A percentile compares a stretch with the other conserved stretches of the same genome.
These are phyloP conservation scores for Hymenotorrendiella dingleyae DNA, from an alignment of 2,329 filamentous ascomycete genomes.

Conservation along the genomic window DNA sequence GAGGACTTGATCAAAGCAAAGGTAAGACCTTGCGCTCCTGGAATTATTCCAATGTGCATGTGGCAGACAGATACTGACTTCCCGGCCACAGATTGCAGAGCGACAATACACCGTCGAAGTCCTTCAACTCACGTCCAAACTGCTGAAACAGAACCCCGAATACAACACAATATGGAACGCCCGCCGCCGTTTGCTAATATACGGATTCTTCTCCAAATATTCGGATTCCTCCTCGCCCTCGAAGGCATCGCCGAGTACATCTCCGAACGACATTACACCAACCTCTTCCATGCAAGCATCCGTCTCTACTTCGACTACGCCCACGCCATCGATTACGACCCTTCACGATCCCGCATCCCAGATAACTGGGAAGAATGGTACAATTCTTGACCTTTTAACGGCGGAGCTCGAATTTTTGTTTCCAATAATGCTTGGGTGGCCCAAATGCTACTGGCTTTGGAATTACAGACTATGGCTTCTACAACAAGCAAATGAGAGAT, in stretches of 20 bases:
- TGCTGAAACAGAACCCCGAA: slow-evolving; percentile 74
- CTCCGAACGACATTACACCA: slow-evolving; percentile 49
- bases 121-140: slow-evolving; percentile 63
- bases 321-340: slow-evolving; percentile 45
- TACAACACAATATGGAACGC: slow-evolving; percentile 91
- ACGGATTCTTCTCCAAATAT: slow-evolving; percentile 48
- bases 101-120: slow-evolving; percentile 41
- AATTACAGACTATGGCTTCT: slow-evolving; percentile 88
- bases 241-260: slow-evolving; percentile 49
- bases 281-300: slow-evolving; percentile 57
- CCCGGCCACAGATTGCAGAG: slow-evolving; percentile 24
- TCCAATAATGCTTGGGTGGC: slow-evolving; percentile 75
- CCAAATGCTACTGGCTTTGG: slow-evolving; percentile 99
- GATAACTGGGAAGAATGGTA: slow-evolving; percentile 46
- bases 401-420: slow-evolving; percentile 78
- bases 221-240: slow-evolving; percentile 46
- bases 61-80: too few species aligned
- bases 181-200: slow-evolving; percentile 65
- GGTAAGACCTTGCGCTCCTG: slow-evolving; percentile 36
- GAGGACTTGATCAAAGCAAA: slow-evolving; percentile 62
- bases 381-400: slow-evolving; percentile 53
- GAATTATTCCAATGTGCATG: background rate
- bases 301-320: slow-evolving; percentile 51
- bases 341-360: slow-evolving; percentile 40
- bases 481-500: slow-evolving; percentile 58